phyloP scores from a whole-genome alignment of 2,329 filamentous ascomycete genomes.

The Biscogniauxia mediterranea region DNA sequence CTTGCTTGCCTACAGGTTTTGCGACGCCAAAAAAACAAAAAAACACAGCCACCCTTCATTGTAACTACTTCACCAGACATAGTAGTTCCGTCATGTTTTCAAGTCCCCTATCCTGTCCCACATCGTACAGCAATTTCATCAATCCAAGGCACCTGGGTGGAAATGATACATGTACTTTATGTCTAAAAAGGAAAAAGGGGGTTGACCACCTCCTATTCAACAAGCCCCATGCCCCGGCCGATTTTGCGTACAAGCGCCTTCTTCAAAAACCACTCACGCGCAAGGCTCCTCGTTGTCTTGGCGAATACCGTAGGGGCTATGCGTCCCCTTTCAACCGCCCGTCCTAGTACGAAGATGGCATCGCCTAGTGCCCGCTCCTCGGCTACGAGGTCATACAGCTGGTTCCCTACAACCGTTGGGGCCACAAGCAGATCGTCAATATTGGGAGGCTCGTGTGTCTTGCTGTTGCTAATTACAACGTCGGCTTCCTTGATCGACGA shows the following conservation, averaged over 20 bases:
- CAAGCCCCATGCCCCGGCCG: slow-evolving; percentile 70
- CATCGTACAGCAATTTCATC: too few relatives aligned
- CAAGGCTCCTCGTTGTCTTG: slow-evolving; percentile 71
- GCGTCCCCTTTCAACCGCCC: slow-evolving; percentile 70
- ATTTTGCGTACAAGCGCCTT: slow-evolving; percentile 80
- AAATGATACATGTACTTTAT: not conserved
- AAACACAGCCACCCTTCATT: not conserved
- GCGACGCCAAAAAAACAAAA: not conserved
- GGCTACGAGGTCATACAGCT: slow-evolving; percentile 84
- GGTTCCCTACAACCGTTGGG: slow-evolving; percentile 87
- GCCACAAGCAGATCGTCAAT: slow-evolving; percentile 93
- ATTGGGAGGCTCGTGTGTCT: slow-evolving; percentile 65
- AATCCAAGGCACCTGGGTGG: not conserved
- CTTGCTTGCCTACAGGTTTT: not conserved
- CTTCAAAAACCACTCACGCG: slow-evolving; percentile 79
- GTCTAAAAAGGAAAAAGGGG: not conserved
- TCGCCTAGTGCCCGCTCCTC: slow-evolving; percentile 87
- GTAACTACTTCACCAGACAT: not conserved
- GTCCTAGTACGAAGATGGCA: slow-evolving; percentile 77
- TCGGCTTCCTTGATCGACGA: slow-evolving; percentile 78
- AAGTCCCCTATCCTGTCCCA: not conserved
- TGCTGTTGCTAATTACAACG: slow-evolving; percentile 69
- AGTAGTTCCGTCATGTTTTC: not conserved
- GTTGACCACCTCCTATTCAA: slow-evolving; percentile 22
- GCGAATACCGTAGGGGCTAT: slow-evolving; percentile 73